Percentiles rank a stretch among this genome's conserved stretches.
phyloP scores from a whole-genome alignment of 176 grass and related monocot species.

The Tillandsia fasciculata region DNA sequence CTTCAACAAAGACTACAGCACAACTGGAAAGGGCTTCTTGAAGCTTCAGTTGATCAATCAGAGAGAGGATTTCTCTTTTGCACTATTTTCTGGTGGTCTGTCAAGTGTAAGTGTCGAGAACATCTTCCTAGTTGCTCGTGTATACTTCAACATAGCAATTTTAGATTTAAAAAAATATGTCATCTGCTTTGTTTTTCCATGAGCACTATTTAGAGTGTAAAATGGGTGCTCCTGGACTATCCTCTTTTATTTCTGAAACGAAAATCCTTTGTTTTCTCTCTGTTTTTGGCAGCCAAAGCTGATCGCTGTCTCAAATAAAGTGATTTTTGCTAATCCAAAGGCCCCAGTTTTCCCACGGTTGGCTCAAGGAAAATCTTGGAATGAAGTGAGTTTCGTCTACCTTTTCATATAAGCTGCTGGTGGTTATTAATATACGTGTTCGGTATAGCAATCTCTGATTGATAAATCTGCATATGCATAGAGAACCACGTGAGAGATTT shows the following conservation, averaged over 20 bases:
- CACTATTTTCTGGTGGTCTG: conserved; percentile 73
- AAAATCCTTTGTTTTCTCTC: neutral
- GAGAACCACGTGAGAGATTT: neutral
- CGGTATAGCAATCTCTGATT: neutral
- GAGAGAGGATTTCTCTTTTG: conserved; percentile 81
- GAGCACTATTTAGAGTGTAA: no score
- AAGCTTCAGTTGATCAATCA: conserved; percentile 91
- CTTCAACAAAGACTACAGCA: conserved; percentile 32
- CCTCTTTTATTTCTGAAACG: no score
- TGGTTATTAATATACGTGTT: neutral
- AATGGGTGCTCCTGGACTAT: no score
- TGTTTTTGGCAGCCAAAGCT: conserved; percentile 53
- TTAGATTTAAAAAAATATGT: neutral
- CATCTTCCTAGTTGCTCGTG: conserved; percentile 13
- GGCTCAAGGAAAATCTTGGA: conserved; percentile 80
- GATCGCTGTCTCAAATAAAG: conserved; percentile 43
- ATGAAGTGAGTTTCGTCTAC: conserved; percentile 55
- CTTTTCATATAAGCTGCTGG: conserved; percentile 9
- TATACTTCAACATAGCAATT: neutral
- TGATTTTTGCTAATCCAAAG: conserved; percentile 70
- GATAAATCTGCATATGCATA: neutral
- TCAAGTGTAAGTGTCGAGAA: conserved; percentile 33
- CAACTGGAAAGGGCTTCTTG: conserved; percentile 61
- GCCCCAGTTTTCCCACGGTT: conserved; percentile 76
- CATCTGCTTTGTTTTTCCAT: no score